Base-by-base conservation (phyloP, 306 rosid species). In the Myrica gale region DNA sequence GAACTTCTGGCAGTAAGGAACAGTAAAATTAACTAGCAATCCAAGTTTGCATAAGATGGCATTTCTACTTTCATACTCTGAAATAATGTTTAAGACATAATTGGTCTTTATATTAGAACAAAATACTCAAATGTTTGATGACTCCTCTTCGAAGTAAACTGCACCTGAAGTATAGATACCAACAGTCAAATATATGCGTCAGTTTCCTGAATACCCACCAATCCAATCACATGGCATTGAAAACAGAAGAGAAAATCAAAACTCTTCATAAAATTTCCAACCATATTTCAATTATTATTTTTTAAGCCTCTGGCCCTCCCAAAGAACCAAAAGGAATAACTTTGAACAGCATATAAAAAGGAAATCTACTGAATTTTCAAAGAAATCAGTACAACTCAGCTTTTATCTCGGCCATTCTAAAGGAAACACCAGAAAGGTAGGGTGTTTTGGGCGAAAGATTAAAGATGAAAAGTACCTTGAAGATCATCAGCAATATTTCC, bases 401-500 rank as follows among this genome's bases (percentile, higher is more conserved):
- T 57, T 8, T 9, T 56, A 12, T 56, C 37, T 9, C 15, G 37
- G 21, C 63, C 63, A 57, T 21, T 57, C 63, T 57, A 57, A 57
- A 37, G 71, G 55, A 11, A 16, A 72, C 63, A 15, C 54, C 23
- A 57, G 68, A 58, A 53, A 78, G 63, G 60, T 20, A 74, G 73
- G 66, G 43, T 48, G 48, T 63, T 65, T 78, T 67, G 69, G 11
- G 39, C 69, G 62, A 20, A 66, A 77, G 63, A 76, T 80, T 32
- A 74, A 54, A 81, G 66, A 79, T 56, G 80, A 61, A 74, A 79
- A 52, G 71, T 92, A 95, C 99, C 99, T 88, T n/a, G 81, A 61
- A 95, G 96, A 76, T 88, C 93, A 72, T 90, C 92, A 50, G 75
- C 88, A 80, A 95, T 75, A 81, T 88, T 95, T 71, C 88, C 76